A percentile compares a stretch with the other conserved stretches of the same genome.
Conservation (phyloP, 768 basidiomycete species). For the Kwoniella sp. region DNA sequence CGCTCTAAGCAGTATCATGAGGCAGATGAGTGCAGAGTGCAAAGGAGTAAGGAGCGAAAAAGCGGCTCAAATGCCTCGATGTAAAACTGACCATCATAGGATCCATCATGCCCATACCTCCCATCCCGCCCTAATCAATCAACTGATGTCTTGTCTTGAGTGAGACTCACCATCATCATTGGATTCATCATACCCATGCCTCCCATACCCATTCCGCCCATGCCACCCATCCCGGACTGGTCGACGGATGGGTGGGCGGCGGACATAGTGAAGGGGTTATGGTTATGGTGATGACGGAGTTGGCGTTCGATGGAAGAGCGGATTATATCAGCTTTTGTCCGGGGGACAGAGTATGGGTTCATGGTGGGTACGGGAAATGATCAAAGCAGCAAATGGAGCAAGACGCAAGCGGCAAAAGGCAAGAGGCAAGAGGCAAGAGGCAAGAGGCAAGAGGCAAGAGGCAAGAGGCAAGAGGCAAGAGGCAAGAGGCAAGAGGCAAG, state of each 20-base stretch:
- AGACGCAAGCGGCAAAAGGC: not conserved
- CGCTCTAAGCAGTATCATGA: too few species aligned
- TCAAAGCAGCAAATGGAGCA: not conserved
- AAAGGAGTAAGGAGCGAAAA: too few species aligned
- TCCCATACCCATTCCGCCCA: constrained; percentile 42
- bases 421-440: too few species aligned
- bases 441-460: too few species aligned
- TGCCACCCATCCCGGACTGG: constrained; percentile 9
- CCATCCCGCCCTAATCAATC: constrained; percentile 16
- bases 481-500: too few species aligned
- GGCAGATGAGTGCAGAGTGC: too few species aligned
- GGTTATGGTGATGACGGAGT: not conserved
- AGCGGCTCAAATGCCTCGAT: too few species aligned
- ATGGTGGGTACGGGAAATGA: not conserved
- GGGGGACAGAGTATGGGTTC: constrained; percentile 10
- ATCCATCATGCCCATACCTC: constrained; percentile 40
- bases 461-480: too few species aligned
- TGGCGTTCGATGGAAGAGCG: constrained; percentile 12
- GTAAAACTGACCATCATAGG: constrained; percentile 33
- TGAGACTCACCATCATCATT: constrained; percentile 25
- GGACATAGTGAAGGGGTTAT: not conserved
- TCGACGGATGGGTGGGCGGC: not conserved
- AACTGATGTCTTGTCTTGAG: constrained; percentile 1
- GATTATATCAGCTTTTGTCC: constrained; percentile 25
- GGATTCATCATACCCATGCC: constrained; percentile 50